Percentiles rank a stretch among this genome's conserved stretches.
These are phyloP conservation scores for Diaporthe caulivora DNA, from an alignment of 2,329 filamentous ascomycete species.

Conservation along the genomic window DNA sequence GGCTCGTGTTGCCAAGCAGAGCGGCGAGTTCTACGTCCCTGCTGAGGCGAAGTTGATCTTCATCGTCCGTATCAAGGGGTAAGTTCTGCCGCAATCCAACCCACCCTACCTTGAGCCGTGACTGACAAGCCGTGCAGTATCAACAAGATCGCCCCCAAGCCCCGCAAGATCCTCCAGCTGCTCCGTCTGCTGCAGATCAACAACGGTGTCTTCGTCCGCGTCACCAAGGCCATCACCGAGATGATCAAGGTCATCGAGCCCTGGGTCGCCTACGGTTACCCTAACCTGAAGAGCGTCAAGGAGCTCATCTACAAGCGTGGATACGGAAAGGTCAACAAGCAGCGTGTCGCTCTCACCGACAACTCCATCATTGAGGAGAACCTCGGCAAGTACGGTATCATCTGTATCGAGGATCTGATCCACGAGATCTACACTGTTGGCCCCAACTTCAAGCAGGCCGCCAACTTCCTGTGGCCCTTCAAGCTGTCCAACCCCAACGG, in stretches of 20 bases:
- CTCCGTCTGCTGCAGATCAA: constrained; percentile 99
- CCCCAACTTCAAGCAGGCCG: constrained; percentile 99
- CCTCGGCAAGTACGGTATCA: constrained; percentile 98
- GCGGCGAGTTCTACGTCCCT: constrained; percentile 93
- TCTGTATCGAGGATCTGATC: constrained; percentile 99
- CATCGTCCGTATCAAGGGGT: constrained; percentile 98
- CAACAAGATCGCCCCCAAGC: constrained; percentile 99
- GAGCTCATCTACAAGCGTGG: constrained; percentile 99
- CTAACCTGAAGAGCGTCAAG: constrained; percentile 98
- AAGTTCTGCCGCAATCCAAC: constrained; percentile 50
- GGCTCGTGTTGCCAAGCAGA: constrained; percentile 87
- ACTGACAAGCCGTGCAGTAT: constrained; percentile 72
- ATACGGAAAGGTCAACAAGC: constrained; percentile 99
- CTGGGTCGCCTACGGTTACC: constrained; percentile 99
- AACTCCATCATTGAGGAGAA: constrained; percentile 97
- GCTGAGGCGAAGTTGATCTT: constrained; percentile 98
- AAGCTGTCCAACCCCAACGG: constrained; percentile 99
- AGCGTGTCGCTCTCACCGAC: constrained; percentile 95
- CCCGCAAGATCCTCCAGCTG: constrained; percentile 99
- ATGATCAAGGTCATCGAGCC: constrained; percentile 99
- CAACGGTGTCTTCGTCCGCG: constrained; percentile 97
- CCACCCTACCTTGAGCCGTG: constrained; percentile 26
- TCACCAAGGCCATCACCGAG: constrained; percentile 95
- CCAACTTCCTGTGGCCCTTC: constrained; percentile 99
- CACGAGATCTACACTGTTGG: constrained; percentile 99